Percentiles rank a stretch among this genome's conserved stretches.
Evolutionary conservation across 1,139 yeast genomes (phyloP).

Genomic region (Candida sp.): DNA sequence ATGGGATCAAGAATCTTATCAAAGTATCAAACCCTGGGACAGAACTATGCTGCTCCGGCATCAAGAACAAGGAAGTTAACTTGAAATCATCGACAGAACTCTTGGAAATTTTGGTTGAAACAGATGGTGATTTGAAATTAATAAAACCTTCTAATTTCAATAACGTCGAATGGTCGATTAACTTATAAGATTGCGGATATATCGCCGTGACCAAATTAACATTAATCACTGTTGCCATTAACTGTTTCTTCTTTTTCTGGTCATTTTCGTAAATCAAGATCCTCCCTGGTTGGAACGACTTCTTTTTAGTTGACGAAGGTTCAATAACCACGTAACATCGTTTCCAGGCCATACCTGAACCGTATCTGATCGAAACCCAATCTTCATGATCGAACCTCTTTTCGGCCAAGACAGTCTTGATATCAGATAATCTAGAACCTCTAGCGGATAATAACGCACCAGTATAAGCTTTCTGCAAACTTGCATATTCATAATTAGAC

Average conservation of each 20-base stretch:
- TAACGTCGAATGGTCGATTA: conserved; percentile 85
- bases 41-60: conserved; percentile 94
- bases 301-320: conserved; percentile 53
- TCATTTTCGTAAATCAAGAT: conserved; percentile 67
- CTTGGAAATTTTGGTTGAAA: conserved; percentile 33
- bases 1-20: conserved; percentile 81
- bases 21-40: conserved; percentile 95
- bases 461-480: conserved; percentile 92
- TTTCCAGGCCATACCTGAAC: conserved; percentile 98
- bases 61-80: conserved; percentile 80
- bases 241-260: conserved; percentile 63
- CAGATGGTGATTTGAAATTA: conserved; percentile 48
- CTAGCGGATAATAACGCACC: conserved; percentile 89
- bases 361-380: conserved; percentile 93
- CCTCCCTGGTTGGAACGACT: conserved; percentile 50
- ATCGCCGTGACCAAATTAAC: conserved; percentile 84
- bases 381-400: conserved; percentile 87
- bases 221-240: conserved; percentile 74
- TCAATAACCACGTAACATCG: conserved; percentile 92
- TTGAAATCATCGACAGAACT: conserved; percentile 53
- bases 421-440: conserved; percentile 84
- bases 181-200: conserved; percentile 80
- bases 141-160: conserved; percentile 85
- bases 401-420: conserved; percentile 78
- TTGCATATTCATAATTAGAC: conserved; percentile 72